Evolutionary conservation across 352 stramenopile genomes (phyloP).

Genomic region (Phytophthora sansomeana): DNA sequence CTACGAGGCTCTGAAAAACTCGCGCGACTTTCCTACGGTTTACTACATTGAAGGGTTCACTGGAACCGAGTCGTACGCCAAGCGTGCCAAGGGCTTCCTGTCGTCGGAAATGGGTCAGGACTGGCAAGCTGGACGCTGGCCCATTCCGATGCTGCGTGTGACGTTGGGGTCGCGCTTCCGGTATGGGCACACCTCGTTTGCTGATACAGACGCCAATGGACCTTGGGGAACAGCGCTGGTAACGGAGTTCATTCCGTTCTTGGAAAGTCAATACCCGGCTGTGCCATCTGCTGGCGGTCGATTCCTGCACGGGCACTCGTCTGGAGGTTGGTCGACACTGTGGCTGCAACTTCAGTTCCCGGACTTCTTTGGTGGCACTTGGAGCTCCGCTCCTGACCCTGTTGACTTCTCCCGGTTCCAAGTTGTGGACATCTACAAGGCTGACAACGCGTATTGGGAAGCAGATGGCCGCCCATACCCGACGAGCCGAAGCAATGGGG

Average conservation of each 20-base stretch:
- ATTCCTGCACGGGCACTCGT: slow-evolving; percentile 80
- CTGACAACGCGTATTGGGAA: slow-evolving; percentile 81
- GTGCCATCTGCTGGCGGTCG: slow-evolving; percentile 44
- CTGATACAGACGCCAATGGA: slow-evolving; percentile 68
- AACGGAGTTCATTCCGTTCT: slow-evolving; percentile 71
- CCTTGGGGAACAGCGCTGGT: slow-evolving; percentile 76
- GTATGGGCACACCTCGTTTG: slow-evolving; percentile 82
- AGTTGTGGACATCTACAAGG: slow-evolving; percentile 75
- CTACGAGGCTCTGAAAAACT: slow-evolving; percentile 44
- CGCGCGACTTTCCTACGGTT: slow-evolving; percentile 57
- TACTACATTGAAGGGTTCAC: slow-evolving; percentile 87
- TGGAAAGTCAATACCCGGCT: slow-evolving; percentile 61
- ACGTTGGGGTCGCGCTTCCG: slow-evolving; percentile 78
- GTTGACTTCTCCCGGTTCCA: slow-evolving; percentile 80
- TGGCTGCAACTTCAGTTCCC: slow-evolving; percentile 83
- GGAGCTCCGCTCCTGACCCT: slow-evolving; percentile 76
- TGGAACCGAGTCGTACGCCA: slow-evolving; percentile 67
- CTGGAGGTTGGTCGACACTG: slow-evolving; percentile 71
- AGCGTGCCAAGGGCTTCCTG: slow-evolving; percentile 68
- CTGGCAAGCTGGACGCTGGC: slow-evolving; percentile 66
- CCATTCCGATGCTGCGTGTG: slow-evolving; percentile 71
- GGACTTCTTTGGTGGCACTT: slow-evolving; percentile 76
- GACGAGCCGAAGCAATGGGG: slow-evolving; percentile 60
- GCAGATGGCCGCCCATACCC: slow-evolving; percentile 58
- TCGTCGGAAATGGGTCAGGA: slow-evolving; percentile 66